Percentiles rank a stretch among this genome's conserved stretches.
Evolutionary conservation across 805 yeast genomes (phyloP).

Genomic region (Kockiozyma suomiensis): DNA sequence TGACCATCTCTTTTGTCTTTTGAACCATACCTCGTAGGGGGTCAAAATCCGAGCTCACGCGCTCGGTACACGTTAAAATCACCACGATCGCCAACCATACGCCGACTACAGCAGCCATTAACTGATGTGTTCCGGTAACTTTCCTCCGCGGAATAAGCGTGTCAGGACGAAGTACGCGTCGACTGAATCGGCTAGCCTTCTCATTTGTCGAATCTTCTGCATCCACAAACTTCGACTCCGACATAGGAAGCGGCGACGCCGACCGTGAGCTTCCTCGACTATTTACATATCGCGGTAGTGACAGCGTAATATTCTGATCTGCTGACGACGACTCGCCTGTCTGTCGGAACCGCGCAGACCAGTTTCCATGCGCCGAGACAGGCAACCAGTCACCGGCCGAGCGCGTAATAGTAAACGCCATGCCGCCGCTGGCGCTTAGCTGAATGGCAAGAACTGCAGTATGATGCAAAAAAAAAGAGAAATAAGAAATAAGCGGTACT

Average conservation of each 20-base stretch:
- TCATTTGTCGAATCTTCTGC: not conserved
- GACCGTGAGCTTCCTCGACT: not conserved
- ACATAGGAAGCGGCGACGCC: not conserved
- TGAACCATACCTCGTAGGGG: conserved; percentile 27
- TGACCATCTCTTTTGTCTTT: conserved; percentile 3
- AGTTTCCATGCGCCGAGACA: conserved; percentile 14
- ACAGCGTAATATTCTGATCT: not conserved
- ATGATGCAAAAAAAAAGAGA: not conserved
- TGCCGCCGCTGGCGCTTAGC: not conserved
- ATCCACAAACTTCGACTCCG: not conserved
- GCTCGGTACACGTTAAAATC: conserved; percentile 7
- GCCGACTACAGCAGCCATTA: conserved; percentile 24
- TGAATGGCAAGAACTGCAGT: too few species aligned
- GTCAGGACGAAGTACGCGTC: not conserved
- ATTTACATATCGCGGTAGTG: not conserved
- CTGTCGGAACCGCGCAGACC: conserved; percentile 18
- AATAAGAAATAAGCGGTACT: not conserved
- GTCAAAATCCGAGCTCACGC: conserved; percentile 17
- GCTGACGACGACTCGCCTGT: not conserved
- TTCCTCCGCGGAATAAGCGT: not conserved
- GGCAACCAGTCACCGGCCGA: conserved; percentile 25
- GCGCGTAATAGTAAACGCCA: conserved; percentile 5
- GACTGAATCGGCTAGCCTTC: not conserved
- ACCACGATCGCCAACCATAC: conserved; percentile 28
- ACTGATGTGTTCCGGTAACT: conserved; percentile 8